Base-by-base conservation (phyloP, 352 stramenopile species). In the Blastocystis sp. region DNA sequence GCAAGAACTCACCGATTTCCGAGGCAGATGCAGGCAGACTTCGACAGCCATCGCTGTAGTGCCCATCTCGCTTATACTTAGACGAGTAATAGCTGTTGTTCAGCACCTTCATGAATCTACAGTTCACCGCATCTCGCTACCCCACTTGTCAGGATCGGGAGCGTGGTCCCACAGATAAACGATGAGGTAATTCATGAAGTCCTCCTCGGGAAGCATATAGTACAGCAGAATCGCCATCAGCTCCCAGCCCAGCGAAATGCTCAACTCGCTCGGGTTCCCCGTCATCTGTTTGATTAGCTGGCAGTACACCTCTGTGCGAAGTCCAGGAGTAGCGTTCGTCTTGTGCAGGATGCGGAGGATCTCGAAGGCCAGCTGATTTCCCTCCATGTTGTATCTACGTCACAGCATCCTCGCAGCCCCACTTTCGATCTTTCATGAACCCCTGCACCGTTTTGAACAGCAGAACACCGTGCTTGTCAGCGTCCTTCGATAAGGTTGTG, bases 211-310 rank as follows among this genome's bases (percentile, higher is more conserved):
- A 16, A 92, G 91, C 69, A 94, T 92, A 30, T 79, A 90, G 47
- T 79, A 78, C 43, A 94, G 63, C 1, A 91, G 65, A 43, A 93
- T 53, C 26, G 85, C 91, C 9, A 94, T 69, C n/a, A 94, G 78
- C 69, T 94, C 91, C 90, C 92, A 94, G 37, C 92, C 93, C n/a
- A 85, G 26, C 1, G 73, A 85, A 16, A 63, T 9, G 30, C 90
- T 92, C 20, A 81, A 64, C 39, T 66, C 56, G 53, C 59, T 91
- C 1, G 91, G 90, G 90, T 94, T 94, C 26, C 91, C 70, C 2
- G 90, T 92, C 45, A 94, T 91, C 82, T 94, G 92, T 87, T 94
- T 94, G 89, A 93, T 93, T 50, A 93, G 53, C 90, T 94, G 92
- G 16, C 93, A 75, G 81, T 93, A 94, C 4, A 92, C 39, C 87